Evolutionary conservation across 257 asterid species (phyloP), one percentile per base, ranked within the genome.

Genomic region (Solanum ossicruentum): DNA sequence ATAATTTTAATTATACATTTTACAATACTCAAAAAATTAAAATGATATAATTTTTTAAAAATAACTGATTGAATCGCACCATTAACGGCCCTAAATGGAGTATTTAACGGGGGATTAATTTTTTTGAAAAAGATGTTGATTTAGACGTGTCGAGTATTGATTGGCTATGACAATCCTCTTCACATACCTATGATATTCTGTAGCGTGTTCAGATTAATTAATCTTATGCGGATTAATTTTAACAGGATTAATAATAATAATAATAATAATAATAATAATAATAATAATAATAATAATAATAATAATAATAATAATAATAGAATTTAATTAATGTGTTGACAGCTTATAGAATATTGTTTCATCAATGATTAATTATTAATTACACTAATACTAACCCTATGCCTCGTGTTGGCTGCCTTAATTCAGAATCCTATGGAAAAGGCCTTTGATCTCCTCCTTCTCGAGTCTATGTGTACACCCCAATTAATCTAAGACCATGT

Each of bases 401-500:
- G 85, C 86, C 87, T 88, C 84, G 87, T 61, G 36, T 52, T 82
- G 18, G 71, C 88, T 85, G 86, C 89, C 73, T 84, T 51, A 54
- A 60, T 78, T 85, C 89, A 83, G 91, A 87, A 86, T 90, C 93
- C 90, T 65, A 87, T 89, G 89, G 43, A 67, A 65, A 49, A 77
- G 80, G 15, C 54, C 18, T 41, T 63, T 73, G 83, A 81, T 84
- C 39, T 7, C 66, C 32, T 45, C 78, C 72, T 83, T 60, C 43
- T 75, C 83, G 26, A 84, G 85, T 47, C 77, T 23, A 51, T 57
- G n/a, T 57, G 12, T 82, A 49, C 20, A 13, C 13, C 4, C 18
- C 81, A 75, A 75, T 16, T 26, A 3, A 52, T 78, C 12, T 18
- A 78, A 52, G 7, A 3, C 16, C 1, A 52, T 52, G 49, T 52